Conservation (phyloP, 805 yeast species). For the Nakazawaea anatomiae region DNA sequence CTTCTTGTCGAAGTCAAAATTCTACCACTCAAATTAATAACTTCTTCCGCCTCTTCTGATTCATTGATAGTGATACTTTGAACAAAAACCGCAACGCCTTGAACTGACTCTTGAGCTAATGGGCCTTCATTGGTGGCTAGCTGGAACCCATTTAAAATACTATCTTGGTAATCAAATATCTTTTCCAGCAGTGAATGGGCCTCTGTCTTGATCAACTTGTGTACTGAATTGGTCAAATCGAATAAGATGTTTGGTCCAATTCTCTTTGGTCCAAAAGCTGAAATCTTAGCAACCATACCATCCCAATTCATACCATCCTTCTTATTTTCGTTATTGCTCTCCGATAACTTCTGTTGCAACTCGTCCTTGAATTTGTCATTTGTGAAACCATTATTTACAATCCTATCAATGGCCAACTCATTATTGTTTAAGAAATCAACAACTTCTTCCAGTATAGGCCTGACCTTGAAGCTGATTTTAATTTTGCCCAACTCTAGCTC, state of each 20-base stretch:
- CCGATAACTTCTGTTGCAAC: constrained; percentile 25
- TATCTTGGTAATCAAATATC: constrained; percentile 45
- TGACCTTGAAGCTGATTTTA: constrained; percentile 32
- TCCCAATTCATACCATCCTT: constrained; percentile 24
- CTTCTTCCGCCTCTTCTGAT: constrained; percentile 24
- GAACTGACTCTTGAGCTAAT: constrained; percentile 77
- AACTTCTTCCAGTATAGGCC: constrained; percentile 51
- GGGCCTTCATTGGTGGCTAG: constrained; percentile 84
- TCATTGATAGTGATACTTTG: constrained; percentile 29
- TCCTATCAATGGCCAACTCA: constrained; percentile 35
- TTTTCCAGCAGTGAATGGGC: too few relatives aligned
- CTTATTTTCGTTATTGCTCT: constrained; percentile 14
- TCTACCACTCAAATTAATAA: constrained; percentile 59
- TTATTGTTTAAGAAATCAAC: constrained; percentile 43
- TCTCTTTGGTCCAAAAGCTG: constrained; percentile 73
- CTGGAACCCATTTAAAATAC: constrained; percentile 78
- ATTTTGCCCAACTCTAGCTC: constrained; percentile 47
- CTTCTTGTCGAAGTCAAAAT: constrained; percentile 70
- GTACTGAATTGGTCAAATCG: constrained; percentile 36
- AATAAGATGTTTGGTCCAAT: constrained; percentile 70
- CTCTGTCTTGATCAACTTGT: constrained; percentile 26
- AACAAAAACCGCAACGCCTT: constrained; percentile 64
- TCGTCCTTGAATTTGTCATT: constrained; percentile 25
- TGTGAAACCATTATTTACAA: constrained; percentile 23
- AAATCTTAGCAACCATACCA: constrained; percentile 33